Evolutionary conservation across 495 filamentous ascomycete genomes (phyloP).

Genomic region (Penicillium verhagenii): DNA sequence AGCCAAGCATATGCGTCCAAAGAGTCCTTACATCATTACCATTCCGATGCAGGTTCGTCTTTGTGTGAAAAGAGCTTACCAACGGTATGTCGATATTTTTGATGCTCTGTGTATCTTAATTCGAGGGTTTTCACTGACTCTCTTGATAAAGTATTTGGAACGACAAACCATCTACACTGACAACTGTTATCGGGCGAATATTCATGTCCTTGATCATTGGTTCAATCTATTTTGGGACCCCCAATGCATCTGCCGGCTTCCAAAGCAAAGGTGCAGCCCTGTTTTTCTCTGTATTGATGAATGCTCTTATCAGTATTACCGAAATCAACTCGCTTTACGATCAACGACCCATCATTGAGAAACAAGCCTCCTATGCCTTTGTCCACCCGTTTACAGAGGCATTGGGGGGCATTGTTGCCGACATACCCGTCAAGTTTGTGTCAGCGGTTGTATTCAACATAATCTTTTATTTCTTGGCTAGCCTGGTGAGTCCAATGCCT

Average conservation of each 20-base stretch:
- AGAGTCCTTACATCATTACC: slow-evolving; percentile 77
- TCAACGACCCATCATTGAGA: slow-evolving; percentile 63
- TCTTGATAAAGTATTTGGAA: slow-evolving; percentile 53
- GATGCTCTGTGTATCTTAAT: background rate
- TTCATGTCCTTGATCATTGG: slow-evolving; percentile 81
- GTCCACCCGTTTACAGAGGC: slow-evolving; percentile 63
- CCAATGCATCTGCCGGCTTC: slow-evolving; percentile 61
- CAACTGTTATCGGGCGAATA: slow-evolving; percentile 75
- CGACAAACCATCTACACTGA: slow-evolving; percentile 73
- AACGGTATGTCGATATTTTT: slow-evolving; percentile 27
- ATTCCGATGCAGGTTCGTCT: slow-evolving; percentile 67
- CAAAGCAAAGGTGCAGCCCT: slow-evolving; percentile 79
- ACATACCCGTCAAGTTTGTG: slow-evolving; percentile 57
- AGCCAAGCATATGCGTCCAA: slow-evolving; percentile 53
- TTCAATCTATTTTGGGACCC: slow-evolving; percentile 82
- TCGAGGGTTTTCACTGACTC: background rate
- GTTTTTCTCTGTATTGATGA: slow-evolving; percentile 82
- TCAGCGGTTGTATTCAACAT: slow-evolving; percentile 51
- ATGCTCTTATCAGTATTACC: slow-evolving; percentile 51
- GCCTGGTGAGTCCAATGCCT: slow-evolving; percentile 39
- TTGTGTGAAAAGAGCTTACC: slow-evolving; percentile 62
- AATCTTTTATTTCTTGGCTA: slow-evolving; percentile 59
- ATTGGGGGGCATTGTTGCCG: slow-evolving; percentile 55
- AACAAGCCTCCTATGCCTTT: slow-evolving; percentile 64
- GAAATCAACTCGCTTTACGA: slow-evolving; percentile 63